Conservation (phyloP, 2,329 filamentous ascomycete genomes). For the Monosporascus sp. region DNA sequence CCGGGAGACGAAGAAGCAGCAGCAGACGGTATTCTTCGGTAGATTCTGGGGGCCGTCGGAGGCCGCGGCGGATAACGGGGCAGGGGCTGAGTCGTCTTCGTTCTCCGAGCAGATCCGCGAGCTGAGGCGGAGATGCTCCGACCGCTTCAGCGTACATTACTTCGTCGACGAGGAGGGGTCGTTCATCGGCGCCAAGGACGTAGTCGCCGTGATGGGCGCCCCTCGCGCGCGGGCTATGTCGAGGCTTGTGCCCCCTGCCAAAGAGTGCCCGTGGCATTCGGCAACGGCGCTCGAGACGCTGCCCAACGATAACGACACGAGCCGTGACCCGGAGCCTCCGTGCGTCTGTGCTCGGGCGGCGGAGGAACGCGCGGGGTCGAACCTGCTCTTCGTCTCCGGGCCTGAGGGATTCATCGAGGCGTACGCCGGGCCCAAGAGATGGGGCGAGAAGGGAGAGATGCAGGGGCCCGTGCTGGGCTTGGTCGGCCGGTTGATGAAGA, state of each 20-base stretch:
- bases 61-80: constrained; percentile 4
- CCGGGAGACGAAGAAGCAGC: constrained; percentile 31
- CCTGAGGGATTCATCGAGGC: constrained; percentile 83
- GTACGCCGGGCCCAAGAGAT: constrained; percentile 75
- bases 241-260: background rate
- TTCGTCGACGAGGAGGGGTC: constrained; percentile 76
- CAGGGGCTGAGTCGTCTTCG: constrained; percentile 9
- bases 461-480: constrained; percentile 72
- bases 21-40: constrained; percentile 10
- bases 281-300: constrained; percentile 12
- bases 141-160: constrained; percentile 61
- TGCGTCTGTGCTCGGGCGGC: constrained; percentile 22
- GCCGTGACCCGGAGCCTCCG: constrained; percentile 2
- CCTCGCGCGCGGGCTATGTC: constrained; percentile 1
- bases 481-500: constrained; percentile 53
- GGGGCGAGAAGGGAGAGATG: constrained; percentile 64
- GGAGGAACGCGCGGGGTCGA: constrained; percentile 39
- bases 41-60: constrained; percentile 13
- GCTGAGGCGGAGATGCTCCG: constrained; percentile 53
- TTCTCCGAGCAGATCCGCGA: constrained; percentile 49
- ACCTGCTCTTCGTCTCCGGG: constrained; percentile 78
- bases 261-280: constrained; percentile 24
- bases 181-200: constrained; percentile 51
- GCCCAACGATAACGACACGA: constrained; percentile 21
- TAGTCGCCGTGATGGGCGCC: constrained; percentile 33